A percentile compares a stretch with the other conserved stretches of the same genome.
These are phyloP conservation scores for Lentinula boryana DNA, from an alignment of 768 basidiomycete genomes.

Conservation along the genomic window DNA sequence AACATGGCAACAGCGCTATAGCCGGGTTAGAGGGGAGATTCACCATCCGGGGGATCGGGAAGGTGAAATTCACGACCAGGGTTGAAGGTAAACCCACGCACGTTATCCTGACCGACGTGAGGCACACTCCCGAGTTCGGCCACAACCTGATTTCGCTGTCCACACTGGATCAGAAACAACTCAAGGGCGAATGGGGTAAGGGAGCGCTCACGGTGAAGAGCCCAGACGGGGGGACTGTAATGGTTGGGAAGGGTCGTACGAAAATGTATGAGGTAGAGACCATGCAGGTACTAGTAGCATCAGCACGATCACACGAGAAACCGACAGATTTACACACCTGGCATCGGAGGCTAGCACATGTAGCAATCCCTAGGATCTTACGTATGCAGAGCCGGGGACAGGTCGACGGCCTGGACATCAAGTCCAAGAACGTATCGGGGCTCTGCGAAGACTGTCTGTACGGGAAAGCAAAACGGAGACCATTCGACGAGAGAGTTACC, in stretches of 20 bases:
- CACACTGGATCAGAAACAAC: not conserved
- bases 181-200: not conserved
- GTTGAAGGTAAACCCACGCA: not conserved
- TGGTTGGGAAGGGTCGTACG: not conserved
- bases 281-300: too few relatives aligned
- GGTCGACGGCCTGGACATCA: not conserved
- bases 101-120: not conserved
- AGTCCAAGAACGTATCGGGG: not conserved
- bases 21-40: not conserved
- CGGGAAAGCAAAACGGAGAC: conserved; percentile 14
- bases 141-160: not conserved
- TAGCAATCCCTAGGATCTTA: not conserved
- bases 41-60: not conserved
- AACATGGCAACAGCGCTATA: not conserved
- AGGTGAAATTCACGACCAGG: not conserved
- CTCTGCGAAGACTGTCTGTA: conserved; percentile 21
- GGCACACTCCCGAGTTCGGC: not conserved
- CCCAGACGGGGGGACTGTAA: not conserved
- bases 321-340: not conserved
- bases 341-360: not conserved
- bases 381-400: not conserved
- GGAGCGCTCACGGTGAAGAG: not conserved
- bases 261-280: not conserved
- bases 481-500: conserved; percentile 15
- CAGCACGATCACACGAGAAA: not conserved